Evolutionary conservation across 1,139 yeast genomes (phyloP), one percentile per base, ranked within the genome.

Genomic region (Candida sanyaensis): DNA sequence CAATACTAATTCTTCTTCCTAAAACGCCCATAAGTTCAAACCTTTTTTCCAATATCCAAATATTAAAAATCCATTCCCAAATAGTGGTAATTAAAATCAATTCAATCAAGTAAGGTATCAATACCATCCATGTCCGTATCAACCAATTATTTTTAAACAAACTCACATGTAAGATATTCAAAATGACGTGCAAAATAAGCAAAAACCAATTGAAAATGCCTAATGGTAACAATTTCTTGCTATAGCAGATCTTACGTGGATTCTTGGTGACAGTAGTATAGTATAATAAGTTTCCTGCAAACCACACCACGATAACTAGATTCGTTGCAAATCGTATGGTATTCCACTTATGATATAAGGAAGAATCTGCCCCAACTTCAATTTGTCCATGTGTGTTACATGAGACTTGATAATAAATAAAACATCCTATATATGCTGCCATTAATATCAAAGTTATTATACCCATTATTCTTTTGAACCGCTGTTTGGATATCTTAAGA

Each of bases 31-130:
- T 67, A 41, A 76, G 62, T 50, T 79, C 83, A 36, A 62, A 60
- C 33, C 71, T 60, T 50, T 71, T 66, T 50, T 78, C 81, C 41
- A 78, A 57, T 23, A 69, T 61, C 47, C 71, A 61, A 26, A 78
- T 76, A 45, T 73, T 71, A 52, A 64, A 71, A 6, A 77, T 57
- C 84, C 83, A 79, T 60, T 79, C 83, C 83, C 83, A 79, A 1
- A 75, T 62, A 1, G 71, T 65, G 2, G 79, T 69, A 12, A 76
- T 59, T 10, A 74, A 53, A 28, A 73, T 68, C 26, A 77, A 62
- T 45, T 75, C 75, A 6, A 76, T 45, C 41, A 77, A 61, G 29
- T 55, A 56, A 0, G 77, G 73, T 3, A 77, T 49, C 24, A 69
- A 62, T 3, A 64, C 57, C 2, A 78, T 55, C 83, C 83, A 79